phyloP scores from a whole-genome alignment of 2,329 filamentous ascomycete species.

The Cercospora sojina region DNA sequence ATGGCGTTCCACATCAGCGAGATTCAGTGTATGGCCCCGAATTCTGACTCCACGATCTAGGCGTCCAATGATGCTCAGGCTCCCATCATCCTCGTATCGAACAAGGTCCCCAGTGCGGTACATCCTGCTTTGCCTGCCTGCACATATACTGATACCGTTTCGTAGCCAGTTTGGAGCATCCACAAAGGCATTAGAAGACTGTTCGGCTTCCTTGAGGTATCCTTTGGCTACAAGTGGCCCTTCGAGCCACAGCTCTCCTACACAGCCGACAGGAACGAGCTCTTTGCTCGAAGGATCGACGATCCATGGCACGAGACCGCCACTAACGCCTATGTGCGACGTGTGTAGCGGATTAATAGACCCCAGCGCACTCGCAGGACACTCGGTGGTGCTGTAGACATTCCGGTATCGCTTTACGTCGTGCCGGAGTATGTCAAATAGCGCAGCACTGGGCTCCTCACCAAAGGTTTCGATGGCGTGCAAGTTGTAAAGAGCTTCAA shows the following conservation, averaged over 20 bases:
- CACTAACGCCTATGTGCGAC: not conserved
- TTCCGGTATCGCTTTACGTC: not conserved
- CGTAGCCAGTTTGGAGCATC: not conserved
- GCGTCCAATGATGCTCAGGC: constrained; percentile 25
- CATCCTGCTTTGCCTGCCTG: not conserved
- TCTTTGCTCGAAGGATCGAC: not conserved
- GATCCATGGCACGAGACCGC: constrained; percentile 4
- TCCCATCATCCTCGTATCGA: constrained; percentile 39
- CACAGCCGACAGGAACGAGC: constrained; percentile 10
- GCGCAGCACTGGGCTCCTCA: not conserved
- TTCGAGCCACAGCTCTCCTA: constrained; percentile 48
- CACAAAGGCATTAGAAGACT: not conserved
- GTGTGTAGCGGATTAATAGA: not conserved
- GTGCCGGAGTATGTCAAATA: not conserved
- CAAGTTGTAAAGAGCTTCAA: not conserved
- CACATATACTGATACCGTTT: constrained; percentile 39
- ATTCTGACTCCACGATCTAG: constrained; percentile 27
- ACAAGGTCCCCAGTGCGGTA: constrained; percentile 30
- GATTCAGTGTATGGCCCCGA: constrained; percentile 24
- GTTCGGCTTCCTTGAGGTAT: constrained; percentile 38
- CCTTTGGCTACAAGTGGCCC: constrained; percentile 47
- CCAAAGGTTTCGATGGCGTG: not conserved
- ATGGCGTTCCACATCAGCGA: constrained; percentile 24
- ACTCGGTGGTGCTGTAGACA: constrained; percentile 2
- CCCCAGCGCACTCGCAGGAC: not conserved